These are phyloP conservation scores for Fusarium falciforme DNA, from an alignment of 2,329 filamentous ascomycete genomes.

Conservation along the genomic window DNA sequence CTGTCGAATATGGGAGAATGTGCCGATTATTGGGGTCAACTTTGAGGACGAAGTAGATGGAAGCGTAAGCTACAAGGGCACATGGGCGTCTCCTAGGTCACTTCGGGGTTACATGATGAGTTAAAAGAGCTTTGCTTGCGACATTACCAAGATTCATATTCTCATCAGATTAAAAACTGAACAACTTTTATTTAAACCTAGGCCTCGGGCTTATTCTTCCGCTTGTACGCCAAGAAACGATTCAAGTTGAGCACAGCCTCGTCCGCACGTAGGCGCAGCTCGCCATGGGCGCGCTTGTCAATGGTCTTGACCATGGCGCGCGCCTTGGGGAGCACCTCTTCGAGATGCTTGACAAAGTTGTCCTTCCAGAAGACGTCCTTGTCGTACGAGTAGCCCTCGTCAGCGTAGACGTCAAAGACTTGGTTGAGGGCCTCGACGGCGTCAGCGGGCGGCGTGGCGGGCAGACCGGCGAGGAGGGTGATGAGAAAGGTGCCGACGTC, in stretches of 20 bases:
- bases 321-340: constrained; percentile 64
- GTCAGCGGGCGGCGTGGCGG: constrained; percentile 66
- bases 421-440: constrained; percentile 74
- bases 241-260: constrained; percentile 70
- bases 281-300: constrained; percentile 67
- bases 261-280: constrained; percentile 69
- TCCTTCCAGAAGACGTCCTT: constrained; percentile 73
- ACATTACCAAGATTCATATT: neutral
- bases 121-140: neutral
- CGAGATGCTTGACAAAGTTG: constrained; percentile 68
- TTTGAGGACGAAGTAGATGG: neutral
- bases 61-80: neutral
- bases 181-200: constrained; percentile 22
- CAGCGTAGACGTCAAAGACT: constrained; percentile 74
- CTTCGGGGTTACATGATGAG: neutral
- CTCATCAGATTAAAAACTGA: constrained; percentile 1
- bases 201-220: constrained; percentile 62
- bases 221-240: constrained; percentile 74
- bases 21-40: constrained; percentile 4
- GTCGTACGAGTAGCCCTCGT: constrained; percentile 69
- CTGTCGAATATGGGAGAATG: neutral
- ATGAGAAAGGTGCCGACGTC: constrained; percentile 73
- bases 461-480: constrained; percentile 62
- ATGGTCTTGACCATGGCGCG: constrained; percentile 69
- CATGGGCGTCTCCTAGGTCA: neutral